Conservation (phyloP, 306 rosid species). For the Fagus sylvatica region DNA sequence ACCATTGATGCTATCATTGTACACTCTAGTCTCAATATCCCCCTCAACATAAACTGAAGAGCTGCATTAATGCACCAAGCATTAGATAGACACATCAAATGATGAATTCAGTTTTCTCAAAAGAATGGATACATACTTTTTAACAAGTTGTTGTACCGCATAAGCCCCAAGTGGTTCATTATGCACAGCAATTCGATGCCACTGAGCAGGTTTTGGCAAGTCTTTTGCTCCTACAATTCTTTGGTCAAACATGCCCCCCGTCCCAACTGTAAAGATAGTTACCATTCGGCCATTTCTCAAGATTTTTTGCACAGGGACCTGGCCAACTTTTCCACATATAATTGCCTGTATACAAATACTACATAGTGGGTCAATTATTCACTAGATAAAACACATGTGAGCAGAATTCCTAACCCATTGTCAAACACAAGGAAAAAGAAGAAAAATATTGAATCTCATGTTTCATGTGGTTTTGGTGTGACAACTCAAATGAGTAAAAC, state of each 20-base stretch:
- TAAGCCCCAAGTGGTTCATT: slow-evolving; percentile 77
- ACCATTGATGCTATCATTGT: slow-evolving; percentile 86
- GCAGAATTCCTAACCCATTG: background rate
- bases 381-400: slow-evolving; percentile 5
- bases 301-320: slow-evolving; percentile 89
- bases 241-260: slow-evolving; percentile 96
- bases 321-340: slow-evolving; percentile 95
- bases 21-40: slow-evolving; percentile 91
- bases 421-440: background rate
- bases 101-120: slow-evolving; percentile 7
- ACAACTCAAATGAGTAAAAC: background rate
- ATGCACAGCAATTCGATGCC: slow-evolving; percentile 97
- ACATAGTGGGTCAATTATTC: slow-evolving; percentile 22
- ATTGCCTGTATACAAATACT: slow-evolving; percentile 62
- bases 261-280: slow-evolving; percentile 92
- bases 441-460: background rate
- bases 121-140: slow-evolving; percentile 51
- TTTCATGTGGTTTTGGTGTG: background rate
- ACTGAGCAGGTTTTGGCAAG: slow-evolving; percentile 84
- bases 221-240: slow-evolving; percentile 55
- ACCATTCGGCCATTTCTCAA: slow-evolving; percentile 79
- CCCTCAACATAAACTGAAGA: slow-evolving; percentile 94
- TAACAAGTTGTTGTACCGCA: slow-evolving; percentile 79
- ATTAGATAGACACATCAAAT: slow-evolving; percentile 38
- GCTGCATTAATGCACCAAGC: slow-evolving; percentile 57